phyloP scores from a whole-genome alignment of 495 filamentous ascomycete species.

The Neurospora sp. region DNA sequence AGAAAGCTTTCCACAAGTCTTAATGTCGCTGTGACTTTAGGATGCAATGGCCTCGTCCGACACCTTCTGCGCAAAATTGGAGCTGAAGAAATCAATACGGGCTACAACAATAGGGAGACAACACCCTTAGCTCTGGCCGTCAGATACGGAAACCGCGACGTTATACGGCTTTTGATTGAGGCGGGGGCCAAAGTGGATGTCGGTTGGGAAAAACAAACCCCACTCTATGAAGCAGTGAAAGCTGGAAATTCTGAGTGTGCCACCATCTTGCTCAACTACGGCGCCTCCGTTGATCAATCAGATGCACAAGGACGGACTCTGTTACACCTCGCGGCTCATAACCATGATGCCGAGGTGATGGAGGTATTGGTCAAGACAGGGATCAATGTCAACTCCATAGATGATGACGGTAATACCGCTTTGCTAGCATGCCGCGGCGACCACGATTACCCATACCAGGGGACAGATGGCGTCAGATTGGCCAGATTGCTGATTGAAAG shows the following conservation, averaged over 20 bases:
- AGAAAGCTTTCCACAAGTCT: not conserved
- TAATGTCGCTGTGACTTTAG: not conserved
- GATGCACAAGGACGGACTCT: not conserved
- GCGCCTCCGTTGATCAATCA: not conserved
- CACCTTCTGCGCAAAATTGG: not conserved
- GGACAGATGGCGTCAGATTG: not conserved
- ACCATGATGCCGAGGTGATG: not conserved
- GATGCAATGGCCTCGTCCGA: not conserved
- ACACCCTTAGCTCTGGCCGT: not conserved
- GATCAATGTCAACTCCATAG: not conserved
- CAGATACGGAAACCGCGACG: not conserved
- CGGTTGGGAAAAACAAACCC: not conserved
- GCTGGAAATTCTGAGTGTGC: not conserved
- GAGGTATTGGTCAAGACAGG: not conserved
- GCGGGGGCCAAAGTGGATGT: not conserved
- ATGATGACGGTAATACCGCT: not conserved
- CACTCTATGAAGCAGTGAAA: not conserved
- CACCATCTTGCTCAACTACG: not conserved
- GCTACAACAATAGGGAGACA: rapidly evolving
- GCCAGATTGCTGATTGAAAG: not conserved
- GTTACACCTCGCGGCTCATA: not conserved
- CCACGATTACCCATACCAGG: rapidly evolving
- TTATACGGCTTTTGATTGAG: not conserved
- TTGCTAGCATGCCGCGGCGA: not conserved
- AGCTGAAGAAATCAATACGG: not conserved